Base-by-base conservation (phyloP, 2,329 filamentous ascomycete genomes). In the Rhytidhysteron rufulum region DNA sequence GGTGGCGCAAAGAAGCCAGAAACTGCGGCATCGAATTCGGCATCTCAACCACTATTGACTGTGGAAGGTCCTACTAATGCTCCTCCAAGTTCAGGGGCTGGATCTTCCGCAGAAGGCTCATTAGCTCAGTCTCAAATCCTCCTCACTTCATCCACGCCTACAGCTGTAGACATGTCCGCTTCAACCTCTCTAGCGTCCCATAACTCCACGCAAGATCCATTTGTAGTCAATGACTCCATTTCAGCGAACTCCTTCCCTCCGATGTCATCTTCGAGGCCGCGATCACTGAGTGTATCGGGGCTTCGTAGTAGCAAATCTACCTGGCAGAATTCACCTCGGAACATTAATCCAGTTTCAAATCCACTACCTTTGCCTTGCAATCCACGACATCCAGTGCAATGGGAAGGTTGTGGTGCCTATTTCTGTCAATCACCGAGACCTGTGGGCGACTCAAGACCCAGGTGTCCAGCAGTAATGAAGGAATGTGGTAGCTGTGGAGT, bases 381-480 rank as follows among this genome's bases (percentile, higher is more conserved):
- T 37, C 60, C 63, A 21, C 53, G 60, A 3, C 66, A 69, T 49
- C 66, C 66, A 9, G 66, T 69, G 3, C 66, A 69, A 37, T 69
- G 66, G 66, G 56, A 67, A 49, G 66, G 66, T 13, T 69, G 66
- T 39, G 66, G 66, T 2, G 58, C 63, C 2, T 69, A 67, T 45
- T 69, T 68, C 40, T 69, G 66, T 43, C 64, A 65, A 35, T 60
- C 57, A 40, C 54, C 60, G 9, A 47, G 65, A 19, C 61, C 63
- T 3, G 56, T 66, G 10, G 66, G 66, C 18, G 66, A 69, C 37
- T 55, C 55, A 22, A 50, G 66, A 42, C 56, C 56, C 20, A 55
- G 61, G 31, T 69, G 66, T 39, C 61, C 53, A 3, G 62, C 56
- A 3, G 43, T 54, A 1, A 40, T 68, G 9, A 66, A 60, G 36